These are phyloP conservation scores for Fistulifera pelliculosa DNA, from an alignment of 108 stramenopile species.

Conservation along the genomic window DNA sequence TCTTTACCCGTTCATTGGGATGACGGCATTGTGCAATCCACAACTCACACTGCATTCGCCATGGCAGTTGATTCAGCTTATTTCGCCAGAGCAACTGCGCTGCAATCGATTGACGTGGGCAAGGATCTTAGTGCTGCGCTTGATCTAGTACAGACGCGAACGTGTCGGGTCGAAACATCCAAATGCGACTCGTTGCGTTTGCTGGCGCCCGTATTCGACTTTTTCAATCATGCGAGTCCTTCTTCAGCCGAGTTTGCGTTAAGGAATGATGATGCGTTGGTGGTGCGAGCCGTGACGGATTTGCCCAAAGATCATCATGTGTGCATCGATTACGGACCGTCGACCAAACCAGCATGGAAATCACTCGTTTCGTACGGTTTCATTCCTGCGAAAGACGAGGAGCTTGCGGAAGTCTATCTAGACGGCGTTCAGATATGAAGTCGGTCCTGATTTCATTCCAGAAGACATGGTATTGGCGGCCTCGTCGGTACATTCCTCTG, in stretches of 20 bases:
- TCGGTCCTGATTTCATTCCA: slow-evolving; percentile 40
- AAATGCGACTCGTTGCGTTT: slow-evolving; percentile 33
- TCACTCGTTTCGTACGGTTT: slow-evolving; percentile 73
- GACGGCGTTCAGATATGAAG: slow-evolving; percentile 50
- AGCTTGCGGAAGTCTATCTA: slow-evolving; percentile 53
- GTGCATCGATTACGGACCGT: slow-evolving; percentile 59
- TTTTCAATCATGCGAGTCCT: slow-evolving; percentile 54
- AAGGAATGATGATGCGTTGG: slow-evolving; percentile 26
- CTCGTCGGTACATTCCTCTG: neutral
- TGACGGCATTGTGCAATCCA: slow-evolving; percentile 29
- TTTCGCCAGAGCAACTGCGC: slow-evolving; percentile 55
- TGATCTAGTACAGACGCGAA: slow-evolving; percentile 62
- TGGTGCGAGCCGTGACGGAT: slow-evolving; percentile 41
- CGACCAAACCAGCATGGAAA: slow-evolving; percentile 55
- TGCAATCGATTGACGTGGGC: slow-evolving; percentile 8
- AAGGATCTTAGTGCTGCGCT: slow-evolving; percentile 13
- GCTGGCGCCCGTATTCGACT: slow-evolving; percentile 70
- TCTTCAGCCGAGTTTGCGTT: slow-evolving; percentile 53
- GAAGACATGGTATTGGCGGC: slow-evolving; percentile 44
- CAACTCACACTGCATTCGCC: slow-evolving; percentile 50
- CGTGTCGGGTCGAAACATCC: slow-evolving; percentile 22
- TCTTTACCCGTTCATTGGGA: slow-evolving; percentile 69
- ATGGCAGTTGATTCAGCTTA: slow-evolving; percentile 56
- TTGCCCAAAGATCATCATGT: slow-evolving; percentile 37
- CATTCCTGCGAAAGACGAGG: slow-evolving; percentile 25